Percentiles rank a stretch among this genome's conserved stretches.
Evolutionary conservation across 768 basidiomycete genomes (phyloP).

Genomic region (Suillus fuscotomentosus): DNA sequence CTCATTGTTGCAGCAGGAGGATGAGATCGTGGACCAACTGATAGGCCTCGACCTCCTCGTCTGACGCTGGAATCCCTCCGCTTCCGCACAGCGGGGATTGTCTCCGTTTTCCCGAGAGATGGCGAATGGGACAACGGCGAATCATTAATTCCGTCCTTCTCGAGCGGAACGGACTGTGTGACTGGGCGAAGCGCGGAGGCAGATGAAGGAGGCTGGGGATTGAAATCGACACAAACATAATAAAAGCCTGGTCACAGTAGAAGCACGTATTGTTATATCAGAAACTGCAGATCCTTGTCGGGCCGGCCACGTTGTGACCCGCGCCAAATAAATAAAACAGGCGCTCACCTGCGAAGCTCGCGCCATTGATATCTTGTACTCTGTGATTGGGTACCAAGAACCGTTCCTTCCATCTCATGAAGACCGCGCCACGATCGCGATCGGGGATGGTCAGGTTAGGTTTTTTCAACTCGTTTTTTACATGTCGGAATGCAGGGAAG

Average conservation of each 20-base stretch:
- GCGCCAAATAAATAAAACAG: slow-evolving; percentile 6
- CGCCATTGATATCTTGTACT: slow-evolving; percentile 91
- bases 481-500: slow-evolving; percentile 86
- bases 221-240: slow-evolving; percentile 93
- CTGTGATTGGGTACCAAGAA: slow-evolving; percentile 95
- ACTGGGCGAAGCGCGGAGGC: slow-evolving; percentile 31
- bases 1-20: slow-evolving; percentile 72
- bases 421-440: slow-evolving; percentile 77
- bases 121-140: slow-evolving; percentile 28
- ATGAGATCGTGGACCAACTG: slow-evolving; percentile 44
- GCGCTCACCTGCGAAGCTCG: slow-evolving; percentile 85
- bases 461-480: slow-evolving; percentile 74
- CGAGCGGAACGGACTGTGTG: slow-evolving; percentile 36
- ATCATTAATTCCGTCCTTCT: slow-evolving; percentile 24
- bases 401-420: slow-evolving; percentile 97
- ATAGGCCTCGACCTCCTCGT: slow-evolving; percentile 43
- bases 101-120: slow-evolving; percentile 35
- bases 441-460: slow-evolving; percentile 79
- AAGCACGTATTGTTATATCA: slow-evolving; percentile 13
- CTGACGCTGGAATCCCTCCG: slow-evolving; percentile 49
- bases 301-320: slow-evolving; percentile 1
- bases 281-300: slow-evolving; percentile 8
- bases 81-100: slow-evolving; percentile 34
- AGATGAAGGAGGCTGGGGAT: slow-evolving; percentile 50
- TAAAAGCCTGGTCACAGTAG: slow-evolving; percentile 68